Percentiles rank a stretch among this genome's conserved stretches.
Evolutionary conservation across 2,329 filamentous ascomycete species (phyloP).

Genomic region (Fusarium cyanostomum): DNA sequence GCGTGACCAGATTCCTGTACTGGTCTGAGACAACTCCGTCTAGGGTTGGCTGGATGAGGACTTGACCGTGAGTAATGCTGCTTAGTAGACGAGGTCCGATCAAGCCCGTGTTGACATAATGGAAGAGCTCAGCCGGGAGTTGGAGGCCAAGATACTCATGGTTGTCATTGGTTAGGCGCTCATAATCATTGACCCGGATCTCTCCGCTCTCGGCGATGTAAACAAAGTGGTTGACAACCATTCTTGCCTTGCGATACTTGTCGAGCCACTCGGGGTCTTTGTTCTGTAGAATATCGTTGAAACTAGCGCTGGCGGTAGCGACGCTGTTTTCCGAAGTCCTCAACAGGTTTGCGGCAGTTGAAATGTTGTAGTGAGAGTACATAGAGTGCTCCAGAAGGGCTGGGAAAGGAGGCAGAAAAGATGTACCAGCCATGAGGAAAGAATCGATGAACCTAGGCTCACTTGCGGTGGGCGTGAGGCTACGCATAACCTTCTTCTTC

Average conservation of each 20-base stretch:
- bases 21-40: constrained; percentile 83
- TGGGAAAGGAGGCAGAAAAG: constrained; percentile 82
- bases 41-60: constrained; percentile 82
- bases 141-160: constrained; percentile 92
- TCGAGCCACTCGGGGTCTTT: constrained; percentile 81
- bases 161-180: constrained; percentile 81
- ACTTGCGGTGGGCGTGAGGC: constrained; percentile 69
- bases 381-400: constrained; percentile 70
- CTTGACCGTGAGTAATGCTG: constrained; percentile 82
- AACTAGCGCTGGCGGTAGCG: constrained; percentile 76
- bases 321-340: constrained; percentile 74
- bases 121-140: constrained; percentile 87
- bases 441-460: constrained; percentile 85
- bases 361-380: constrained; percentile 68
- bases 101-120: constrained; percentile 86
- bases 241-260: constrained; percentile 84
- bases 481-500: constrained; percentile 75
- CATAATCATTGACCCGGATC: constrained; percentile 77
- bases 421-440: constrained; percentile 82
- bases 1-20: constrained; percentile 82
- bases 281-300: constrained; percentile 79
- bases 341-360: constrained; percentile 82
- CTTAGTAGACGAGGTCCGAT: constrained; percentile 82
- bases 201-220: constrained; percentile 81
- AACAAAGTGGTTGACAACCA: constrained; percentile 88